Conservation (phyloP, 2,329 filamentous ascomycete species). For the Xylaria sp. region DNA sequence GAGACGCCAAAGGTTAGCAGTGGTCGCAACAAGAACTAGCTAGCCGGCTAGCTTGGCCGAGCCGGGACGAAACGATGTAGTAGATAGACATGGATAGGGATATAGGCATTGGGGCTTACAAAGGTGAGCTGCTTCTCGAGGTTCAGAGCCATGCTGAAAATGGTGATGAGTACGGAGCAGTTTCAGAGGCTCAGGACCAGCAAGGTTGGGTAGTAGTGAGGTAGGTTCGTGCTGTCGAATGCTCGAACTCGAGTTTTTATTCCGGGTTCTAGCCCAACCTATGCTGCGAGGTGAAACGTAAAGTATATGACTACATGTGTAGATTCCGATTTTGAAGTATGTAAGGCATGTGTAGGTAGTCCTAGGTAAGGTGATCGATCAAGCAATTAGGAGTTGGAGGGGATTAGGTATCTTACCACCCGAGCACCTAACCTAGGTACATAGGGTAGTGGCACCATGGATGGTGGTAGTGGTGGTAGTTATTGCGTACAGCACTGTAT, state of each 20-base stretch:
- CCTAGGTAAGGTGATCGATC: too few species aligned
- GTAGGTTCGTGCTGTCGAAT: slow-evolving; percentile 10
- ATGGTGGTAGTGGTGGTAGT: too few species aligned
- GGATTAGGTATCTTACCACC: too few species aligned
- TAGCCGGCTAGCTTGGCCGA: neutral
- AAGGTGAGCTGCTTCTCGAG: slow-evolving; percentile 85
- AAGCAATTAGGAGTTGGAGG: too few species aligned
- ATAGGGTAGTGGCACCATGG: too few species aligned
- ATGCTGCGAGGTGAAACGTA: slow-evolving; percentile 17
- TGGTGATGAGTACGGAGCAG: slow-evolving; percentile 8
- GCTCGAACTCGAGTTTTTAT: slow-evolving; percentile 13
- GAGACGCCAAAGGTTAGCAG: slow-evolving; percentile 29
- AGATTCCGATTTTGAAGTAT: neutral
- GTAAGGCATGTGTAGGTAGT: neutral
- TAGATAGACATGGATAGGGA: neutral
- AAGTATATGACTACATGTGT: slow-evolving; percentile 24
- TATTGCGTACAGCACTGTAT: too few species aligned
- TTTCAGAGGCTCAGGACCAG: slow-evolving; percentile 17
- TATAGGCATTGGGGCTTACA: slow-evolving; percentile 62
- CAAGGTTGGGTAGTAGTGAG: slow-evolving; percentile 2
- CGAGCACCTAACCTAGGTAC: too few species aligned
- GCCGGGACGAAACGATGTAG: neutral
- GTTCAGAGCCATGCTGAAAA: slow-evolving; percentile 71
- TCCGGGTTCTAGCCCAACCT: slow-evolving; percentile 22
- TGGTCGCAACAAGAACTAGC: neutral